Evolutionary conservation across 2,329 filamentous ascomycete genomes (phyloP), one percentile per base, ranked within the genome.

Genomic region (Parascedosporium putredinis): DNA sequence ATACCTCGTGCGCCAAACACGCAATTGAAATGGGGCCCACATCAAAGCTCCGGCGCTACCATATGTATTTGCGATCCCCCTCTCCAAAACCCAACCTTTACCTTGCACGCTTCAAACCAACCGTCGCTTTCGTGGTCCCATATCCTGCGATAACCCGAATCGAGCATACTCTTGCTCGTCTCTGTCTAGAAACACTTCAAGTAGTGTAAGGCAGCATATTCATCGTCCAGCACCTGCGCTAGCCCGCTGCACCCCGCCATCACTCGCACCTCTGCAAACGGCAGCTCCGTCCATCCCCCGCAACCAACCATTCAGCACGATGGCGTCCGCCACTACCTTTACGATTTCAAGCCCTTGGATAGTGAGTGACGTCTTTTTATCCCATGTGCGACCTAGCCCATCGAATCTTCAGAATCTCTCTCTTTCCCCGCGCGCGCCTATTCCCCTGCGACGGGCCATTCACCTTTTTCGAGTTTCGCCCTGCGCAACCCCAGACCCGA

Each of bases 301-400:
- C 57, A 87, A 86, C 83, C 70, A 83, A 24, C 83, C 82, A 4
- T 43, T 33, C 7, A 49, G 36, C 47, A 49, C 47, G 9, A 49
- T 49, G 47, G 36, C 47, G 50, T 82, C 81, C 58, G 83, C 82
- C 18, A 73, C 65, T 50, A n/a, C 45, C 22, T 88, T 95, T 93
- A 84, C 75, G 84, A 90, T 65, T 94, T 94, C 70, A 87, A 83
- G 72, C 83, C 86, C 56, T 78, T 85, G 58, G 82, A 91, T 69
- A 89, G 85, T 88, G n/a, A n/a, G n/a, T n/a, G n/a, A 73, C 55
- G 83, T 76, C 45, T 10, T 20, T 33, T 5, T 45, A 18, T 24
- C 38, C n/a, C 33, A 31, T 43, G 12, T 25, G 31, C 42, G 38
- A 34, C 27, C 10, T 23, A 40, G 44, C 43, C 23, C 44, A 44